A percentile compares a stretch with the other conserved stretches of the same genome.
These are phyloP conservation scores for Gonium pectorale DNA, from an alignment of 139 green algal genomes.

Conservation along the genomic window DNA sequence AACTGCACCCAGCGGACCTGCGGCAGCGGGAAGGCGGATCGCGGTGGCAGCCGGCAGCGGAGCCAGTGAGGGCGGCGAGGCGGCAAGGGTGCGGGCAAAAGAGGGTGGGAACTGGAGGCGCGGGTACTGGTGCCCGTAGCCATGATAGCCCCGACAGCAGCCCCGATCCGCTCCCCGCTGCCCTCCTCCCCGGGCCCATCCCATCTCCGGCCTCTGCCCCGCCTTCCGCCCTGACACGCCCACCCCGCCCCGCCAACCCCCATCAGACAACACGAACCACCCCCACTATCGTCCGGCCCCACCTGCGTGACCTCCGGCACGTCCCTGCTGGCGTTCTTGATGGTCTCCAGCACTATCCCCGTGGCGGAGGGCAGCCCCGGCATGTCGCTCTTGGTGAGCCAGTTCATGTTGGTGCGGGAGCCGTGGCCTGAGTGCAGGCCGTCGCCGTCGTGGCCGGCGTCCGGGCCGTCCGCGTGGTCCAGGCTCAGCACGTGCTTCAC, in stretches of 20 bases:
- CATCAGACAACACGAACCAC: not conserved
- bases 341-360: conserved; percentile 67
- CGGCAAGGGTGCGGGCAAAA: too few relatives aligned
- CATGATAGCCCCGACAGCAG: too few relatives aligned
- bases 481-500: conserved; percentile 45
- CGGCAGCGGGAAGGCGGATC: too few relatives aligned
- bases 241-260: too few relatives aligned
- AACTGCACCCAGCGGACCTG: conserved; percentile 75
- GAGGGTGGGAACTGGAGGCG: too few relatives aligned
- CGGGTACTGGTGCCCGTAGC: too few relatives aligned
- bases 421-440: not conserved
- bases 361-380: conserved; percentile 22
- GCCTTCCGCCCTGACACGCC: too few relatives aligned
- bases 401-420: conserved; percentile 52
- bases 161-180: too few relatives aligned
- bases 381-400: conserved; percentile 52
- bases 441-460: conserved; percentile 26
- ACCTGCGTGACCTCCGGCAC: conserved; percentile 80
- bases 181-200: too few relatives aligned
- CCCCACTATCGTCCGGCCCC: not conserved
- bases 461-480: conserved; percentile 16
- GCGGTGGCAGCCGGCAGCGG: too few relatives aligned
- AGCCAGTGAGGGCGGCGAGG: too few relatives aligned
- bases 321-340: conserved; percentile 62
- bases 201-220: too few relatives aligned